Evolutionary conservation across 2,329 filamentous ascomycete species (phyloP), one percentile per base, ranked within the genome.

Genomic region (Microdochium paspali): DNA sequence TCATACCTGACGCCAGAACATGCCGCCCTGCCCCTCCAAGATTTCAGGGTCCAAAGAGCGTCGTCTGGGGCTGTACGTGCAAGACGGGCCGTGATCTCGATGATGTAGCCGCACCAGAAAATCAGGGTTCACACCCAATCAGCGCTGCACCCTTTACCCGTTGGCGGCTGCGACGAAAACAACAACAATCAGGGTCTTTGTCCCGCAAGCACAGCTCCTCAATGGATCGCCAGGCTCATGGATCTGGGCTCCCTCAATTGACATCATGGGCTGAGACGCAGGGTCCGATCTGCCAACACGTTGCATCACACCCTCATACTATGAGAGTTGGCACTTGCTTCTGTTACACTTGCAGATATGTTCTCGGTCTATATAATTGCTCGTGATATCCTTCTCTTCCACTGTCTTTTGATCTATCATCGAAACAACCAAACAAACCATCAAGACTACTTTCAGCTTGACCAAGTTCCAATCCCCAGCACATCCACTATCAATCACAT

Each of bases 361-460:
- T 7, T 21, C 18, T 18, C 23, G 6, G 35, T 18, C 7, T 40
- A 40, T 40, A 40, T 40, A 40, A 40, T 12, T 40, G 35, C 10
- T 20, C 35, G 4, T 40, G 35, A 40, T 40, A 40, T 40, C 18
- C 42, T 24, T 26, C 23, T 15, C 13, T 10, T 18, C 23, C n/a
- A 4, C 9, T 18, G 12, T 44, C 13, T 13, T 7, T 15, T 44
- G 23, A 10, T 26, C 15, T 4, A 51, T 39, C 44, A 45, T 23
- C 10, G 28, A 47, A 35, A 21, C 28, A 47, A 48, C 44, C 30
- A 48, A 49, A 47, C 10, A 32, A 45, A 48, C 23, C 10, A 32
- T 32, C 25, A 45, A 20, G 21, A 26, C 39, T 46, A n/a, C n/a
- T n/a, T n/a, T n/a, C n/a, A n/a, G n/a, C n/a, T 32, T 44, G 46